Evolutionary conservation across 2,329 filamentous ascomycete species (phyloP).

Genomic region (Fusarium liriodendri): DNA sequence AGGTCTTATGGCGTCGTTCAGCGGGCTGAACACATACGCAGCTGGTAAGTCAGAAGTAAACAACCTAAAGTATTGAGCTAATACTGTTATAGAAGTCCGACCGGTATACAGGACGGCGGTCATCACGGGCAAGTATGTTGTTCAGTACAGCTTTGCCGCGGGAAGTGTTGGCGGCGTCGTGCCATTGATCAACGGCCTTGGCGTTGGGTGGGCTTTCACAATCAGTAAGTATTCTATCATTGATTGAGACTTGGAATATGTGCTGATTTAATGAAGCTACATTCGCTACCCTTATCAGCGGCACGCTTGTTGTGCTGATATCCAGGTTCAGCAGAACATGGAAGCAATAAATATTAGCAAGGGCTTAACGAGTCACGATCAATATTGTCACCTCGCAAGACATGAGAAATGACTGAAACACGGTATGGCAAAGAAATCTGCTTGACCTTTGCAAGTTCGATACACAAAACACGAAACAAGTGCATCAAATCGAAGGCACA

Average conservation of each 20-base stretch:
- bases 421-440: not conserved
- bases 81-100: slow-evolving; percentile 26
- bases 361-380: not conserved
- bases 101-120: slow-evolving; percentile 40
- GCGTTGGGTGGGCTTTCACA: slow-evolving; percentile 42
- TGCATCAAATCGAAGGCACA: not conserved
- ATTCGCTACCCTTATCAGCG: slow-evolving; percentile 12
- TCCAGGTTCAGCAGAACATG: slow-evolving; percentile 35
- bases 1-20: slow-evolving; percentile 53
- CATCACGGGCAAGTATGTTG: slow-evolving; percentile 42
- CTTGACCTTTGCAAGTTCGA: not conserved
- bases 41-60: slow-evolving; percentile 41
- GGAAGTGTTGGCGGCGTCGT: slow-evolving; percentile 41
- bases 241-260: accelerated
- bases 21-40: slow-evolving; percentile 53
- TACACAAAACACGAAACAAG: not conserved
- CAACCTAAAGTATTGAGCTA: not conserved
- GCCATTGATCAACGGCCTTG: slow-evolving; percentile 38
- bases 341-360: slow-evolving; percentile 14
- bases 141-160: slow-evolving; percentile 41
- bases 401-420: not conserved
- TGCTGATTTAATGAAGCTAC: slow-evolving; percentile 20
- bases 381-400: not conserved
- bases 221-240: slow-evolving; percentile 25
- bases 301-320: slow-evolving; percentile 30